phyloP scores from a whole-genome alignment of 2,329 filamentous ascomycete species.

The Myriosclerotinia duriaeana region DNA sequence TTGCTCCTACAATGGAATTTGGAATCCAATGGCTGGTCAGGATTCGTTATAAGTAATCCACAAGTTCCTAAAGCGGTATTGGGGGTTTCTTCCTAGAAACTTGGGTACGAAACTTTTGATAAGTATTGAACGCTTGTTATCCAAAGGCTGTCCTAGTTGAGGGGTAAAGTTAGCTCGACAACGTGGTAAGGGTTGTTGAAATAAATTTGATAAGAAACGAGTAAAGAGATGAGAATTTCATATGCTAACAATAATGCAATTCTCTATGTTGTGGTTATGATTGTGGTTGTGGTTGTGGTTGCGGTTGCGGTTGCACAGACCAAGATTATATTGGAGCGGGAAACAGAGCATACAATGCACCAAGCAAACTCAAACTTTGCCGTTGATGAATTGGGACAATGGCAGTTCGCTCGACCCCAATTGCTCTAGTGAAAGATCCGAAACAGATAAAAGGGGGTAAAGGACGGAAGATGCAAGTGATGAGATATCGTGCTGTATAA shows the following conservation, averaged over 20 bases:
- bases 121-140: no score
- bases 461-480: constrained; percentile 10
- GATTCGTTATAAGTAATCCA: neutral
- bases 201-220: constrained; percentile 3
- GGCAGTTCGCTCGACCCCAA: neutral
- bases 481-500: constrained; percentile 19
- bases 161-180: constrained; percentile 8
- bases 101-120: neutral
- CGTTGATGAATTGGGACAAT: constrained; percentile 10
- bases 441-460: neutral
- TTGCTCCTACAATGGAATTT: neutral
- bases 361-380: constrained; percentile 16
- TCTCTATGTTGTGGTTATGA: constrained; percentile 12
- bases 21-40: neutral
- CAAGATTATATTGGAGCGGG: constrained; percentile 21
- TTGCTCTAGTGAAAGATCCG: constrained; percentile 6
- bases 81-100: neutral
- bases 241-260: constrained; percentile 12
- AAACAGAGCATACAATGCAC: constrained; percentile 18
- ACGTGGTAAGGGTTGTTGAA: constrained; percentile 1
- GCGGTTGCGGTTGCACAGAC: constrained; percentile 4
- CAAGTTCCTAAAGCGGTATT: neutral
- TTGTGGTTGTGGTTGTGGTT: constrained; percentile 1
- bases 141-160: neutral
- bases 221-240: neutral